Evolutionary conservation across 2,329 filamentous ascomycete species (phyloP).

Genomic region (Cadophora luteo-olivacea): DNA sequence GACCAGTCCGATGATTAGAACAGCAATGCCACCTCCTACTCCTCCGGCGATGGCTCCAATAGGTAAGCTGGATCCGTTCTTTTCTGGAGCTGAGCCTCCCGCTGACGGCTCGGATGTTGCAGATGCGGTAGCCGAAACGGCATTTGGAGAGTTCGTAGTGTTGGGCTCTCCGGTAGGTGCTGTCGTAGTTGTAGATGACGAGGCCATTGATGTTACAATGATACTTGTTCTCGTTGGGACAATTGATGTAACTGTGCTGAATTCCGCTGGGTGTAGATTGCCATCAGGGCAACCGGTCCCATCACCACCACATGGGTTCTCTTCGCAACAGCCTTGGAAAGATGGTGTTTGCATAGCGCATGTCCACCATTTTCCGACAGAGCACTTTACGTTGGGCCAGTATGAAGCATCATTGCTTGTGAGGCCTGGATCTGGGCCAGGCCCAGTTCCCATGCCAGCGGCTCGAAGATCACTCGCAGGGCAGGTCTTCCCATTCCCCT

Average conservation of each 20-base stretch:
- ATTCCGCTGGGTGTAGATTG: not conserved
- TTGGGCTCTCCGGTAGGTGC: not conserved
- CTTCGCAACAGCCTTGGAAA: slow-evolving; percentile 32
- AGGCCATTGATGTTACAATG: too few species aligned
- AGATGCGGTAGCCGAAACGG: not conserved
- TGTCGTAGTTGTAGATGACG: not conserved
- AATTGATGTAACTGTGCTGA: not conserved
- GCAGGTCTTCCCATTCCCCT: slow-evolving; percentile 24
- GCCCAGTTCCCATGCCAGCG: slow-evolving; percentile 25
- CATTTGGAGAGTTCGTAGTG: too few species aligned
- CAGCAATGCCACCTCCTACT: not conserved
- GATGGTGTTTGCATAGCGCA: slow-evolving; percentile 25
- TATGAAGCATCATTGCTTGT: slow-evolving; percentile 28
- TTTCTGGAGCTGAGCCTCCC: not conserved
- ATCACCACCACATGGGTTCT: slow-evolving; percentile 24
- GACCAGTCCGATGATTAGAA: not conserved
- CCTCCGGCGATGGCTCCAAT: slow-evolving; percentile 16
- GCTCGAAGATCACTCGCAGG: slow-evolving; percentile 28
- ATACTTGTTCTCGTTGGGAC: too few species aligned
- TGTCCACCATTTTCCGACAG: slow-evolving; percentile 26
- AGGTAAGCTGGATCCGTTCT: not conserved
- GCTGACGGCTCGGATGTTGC: not conserved
- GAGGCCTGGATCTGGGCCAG: slow-evolving; percentile 14
- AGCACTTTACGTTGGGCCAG: slow-evolving; percentile 29
- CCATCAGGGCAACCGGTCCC: slow-evolving; percentile 9